Evolutionary conservation across 305 asterid genomes (phyloP).

Genomic region (Petunia hybrid): DNA sequence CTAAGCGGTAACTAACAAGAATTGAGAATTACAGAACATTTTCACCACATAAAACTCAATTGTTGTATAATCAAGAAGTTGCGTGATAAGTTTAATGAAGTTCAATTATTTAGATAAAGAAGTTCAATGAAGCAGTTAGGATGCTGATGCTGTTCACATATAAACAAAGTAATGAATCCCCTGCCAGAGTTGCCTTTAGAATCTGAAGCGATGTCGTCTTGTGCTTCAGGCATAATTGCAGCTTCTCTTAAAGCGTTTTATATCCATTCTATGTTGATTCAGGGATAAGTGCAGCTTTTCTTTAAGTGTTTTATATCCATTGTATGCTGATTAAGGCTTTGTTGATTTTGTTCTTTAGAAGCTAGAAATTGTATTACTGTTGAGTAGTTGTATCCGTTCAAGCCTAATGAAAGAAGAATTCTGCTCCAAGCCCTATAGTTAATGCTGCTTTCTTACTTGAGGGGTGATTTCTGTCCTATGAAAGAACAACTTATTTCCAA

Average conservation of each 20-base stretch:
- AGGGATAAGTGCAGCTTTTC: background rate
- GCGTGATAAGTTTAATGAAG: background rate
- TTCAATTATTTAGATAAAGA: background rate
- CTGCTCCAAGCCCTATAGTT: background rate
- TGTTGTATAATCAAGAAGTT: background rate
- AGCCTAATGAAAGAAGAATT: background rate
- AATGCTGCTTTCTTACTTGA: conserved; percentile 1
- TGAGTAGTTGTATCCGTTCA: background rate
- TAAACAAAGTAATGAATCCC: conserved; percentile 4
- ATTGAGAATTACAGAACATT: background rate
- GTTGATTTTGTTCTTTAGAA: background rate
- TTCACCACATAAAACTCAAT: background rate
- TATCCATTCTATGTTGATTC: conserved; percentile 11
- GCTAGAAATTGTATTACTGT: background rate
- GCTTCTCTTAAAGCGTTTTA: background rate
- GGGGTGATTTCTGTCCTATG: background rate
- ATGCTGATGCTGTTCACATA: background rate
- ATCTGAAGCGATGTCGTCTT: background rate
- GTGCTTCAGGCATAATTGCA: background rate
- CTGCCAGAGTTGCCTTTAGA: background rate
- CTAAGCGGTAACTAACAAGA: background rate
- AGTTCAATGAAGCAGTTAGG: conserved; percentile 10
- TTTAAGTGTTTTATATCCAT: background rate
- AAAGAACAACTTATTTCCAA: background rate
- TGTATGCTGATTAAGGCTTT: conserved; percentile 1